Evolutionary conservation across 495 filamentous ascomycete species (phyloP), one percentile per base, ranked within the genome.

Genomic region (Hyaloscypha hepaticicola): DNA sequence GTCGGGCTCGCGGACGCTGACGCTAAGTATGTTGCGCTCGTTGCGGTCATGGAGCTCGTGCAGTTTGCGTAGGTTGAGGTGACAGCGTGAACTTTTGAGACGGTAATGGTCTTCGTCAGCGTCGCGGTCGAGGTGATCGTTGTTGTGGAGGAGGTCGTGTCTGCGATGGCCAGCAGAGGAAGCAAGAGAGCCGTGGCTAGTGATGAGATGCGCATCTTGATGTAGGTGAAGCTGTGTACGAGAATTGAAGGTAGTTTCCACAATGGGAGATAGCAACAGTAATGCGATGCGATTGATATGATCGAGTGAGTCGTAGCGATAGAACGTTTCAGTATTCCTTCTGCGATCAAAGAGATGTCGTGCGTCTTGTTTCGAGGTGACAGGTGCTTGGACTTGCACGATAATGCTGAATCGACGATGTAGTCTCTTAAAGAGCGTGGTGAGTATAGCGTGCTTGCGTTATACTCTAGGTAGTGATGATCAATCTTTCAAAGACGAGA

Each of bases 31-130:
- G 45, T 25, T 28, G 70, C 66, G 22, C 70, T 58, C 49, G 69
- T 51, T 41, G 59, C 66, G 21, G 69, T 66, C 31, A 69, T 71
- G 55, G 61, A 69, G 49, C 64, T 48, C n/a, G n/a, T n/a, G n/a
- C n/a, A n/a, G 29, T 63, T 38, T 34, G 69, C 66, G 68, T 63
- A 71, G 26, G 73, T 74, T 2, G 75, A 70, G 31, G 65, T 72
- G 31, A 71, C 71, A 29, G 69, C 75, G 65, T 75, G 70, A 33
- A 74, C 75, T 63, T 72, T 73, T 60, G 70, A 65, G 61, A 83
- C 77, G 60, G 78, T 84, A 73, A 84, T 72, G 22, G 80, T 83
- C 72, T 78, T 77, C 66, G 81, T 84, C 69, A 82, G 75, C 33
- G 80, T 83, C 67, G 77, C 68, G 28, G 77, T 81, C 50, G 77